Conservation (phyloP, 2,329 filamentous ascomycete species). For the Diaporthe citri region DNA sequence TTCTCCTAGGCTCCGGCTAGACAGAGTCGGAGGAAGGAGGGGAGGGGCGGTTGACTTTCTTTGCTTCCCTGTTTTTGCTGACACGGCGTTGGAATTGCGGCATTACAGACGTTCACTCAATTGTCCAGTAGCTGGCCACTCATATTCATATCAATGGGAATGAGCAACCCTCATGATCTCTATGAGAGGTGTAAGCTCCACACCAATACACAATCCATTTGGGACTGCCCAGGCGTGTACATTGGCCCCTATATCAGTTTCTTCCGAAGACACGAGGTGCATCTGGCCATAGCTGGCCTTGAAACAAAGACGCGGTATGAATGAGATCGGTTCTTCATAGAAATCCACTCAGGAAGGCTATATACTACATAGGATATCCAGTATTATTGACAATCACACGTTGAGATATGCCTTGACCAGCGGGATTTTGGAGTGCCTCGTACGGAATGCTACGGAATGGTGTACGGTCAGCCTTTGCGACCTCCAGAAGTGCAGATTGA, state of each 20-base stretch:
- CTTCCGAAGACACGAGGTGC: neutral
- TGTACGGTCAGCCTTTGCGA: too few species aligned
- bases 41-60: neutral
- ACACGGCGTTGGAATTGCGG: conserved; percentile 24
- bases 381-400: neutral
- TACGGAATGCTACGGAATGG: too few species aligned
- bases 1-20: conserved; percentile 47
- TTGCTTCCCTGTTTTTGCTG: conserved; percentile 14
- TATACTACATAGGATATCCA: neutral
- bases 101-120: conserved; percentile 29
- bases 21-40: neutral
- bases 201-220: neutral
- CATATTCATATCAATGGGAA: conserved; percentile 6
- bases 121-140: conserved; percentile 9
- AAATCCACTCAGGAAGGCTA: neutral
- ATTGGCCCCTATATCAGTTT: too few species aligned
- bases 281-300: neutral
- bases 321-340: neutral
- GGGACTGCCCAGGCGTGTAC: neutral
- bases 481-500: neutral
- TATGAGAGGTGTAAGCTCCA: neutral
- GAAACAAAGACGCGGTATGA: neutral
- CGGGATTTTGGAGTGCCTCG: neutral
- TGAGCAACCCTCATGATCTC: neutral
- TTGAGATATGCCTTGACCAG: neutral